Evolutionary conservation across 768 basidiomycete genomes (phyloP).

Genomic region (Lactifluus echinatus): DNA sequence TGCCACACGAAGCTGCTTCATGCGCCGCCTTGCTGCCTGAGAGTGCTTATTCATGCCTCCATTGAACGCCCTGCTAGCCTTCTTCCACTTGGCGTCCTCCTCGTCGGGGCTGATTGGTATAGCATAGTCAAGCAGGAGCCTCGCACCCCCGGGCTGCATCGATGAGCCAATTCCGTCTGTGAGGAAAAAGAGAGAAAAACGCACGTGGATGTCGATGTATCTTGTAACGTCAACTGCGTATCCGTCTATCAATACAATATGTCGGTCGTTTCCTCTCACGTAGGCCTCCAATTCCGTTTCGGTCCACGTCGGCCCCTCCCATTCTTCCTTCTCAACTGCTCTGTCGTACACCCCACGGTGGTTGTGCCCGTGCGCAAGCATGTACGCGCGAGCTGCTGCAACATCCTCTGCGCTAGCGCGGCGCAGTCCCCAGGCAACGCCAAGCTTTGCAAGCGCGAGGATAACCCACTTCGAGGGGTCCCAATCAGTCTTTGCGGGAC

Average conservation of each 20-base stretch:
- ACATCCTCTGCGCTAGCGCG: constrained; percentile 43
- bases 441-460: constrained; percentile 38
- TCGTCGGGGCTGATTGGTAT: constrained; percentile 20
- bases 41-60: constrained; percentile 71
- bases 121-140: constrained; percentile 45
- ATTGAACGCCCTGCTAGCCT: constrained; percentile 57
- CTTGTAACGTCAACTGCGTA: constrained; percentile 52
- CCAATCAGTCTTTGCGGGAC: constrained; percentile 53
- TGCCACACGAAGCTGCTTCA: constrained; percentile 44
- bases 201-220: constrained; percentile 61
- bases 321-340: constrained; percentile 22
- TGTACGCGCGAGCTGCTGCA: constrained; percentile 37
- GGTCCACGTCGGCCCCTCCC: constrained; percentile 38
- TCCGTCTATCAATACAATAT: constrained; percentile 50
- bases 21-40: constrained; percentile 40
- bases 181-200: constrained; percentile 24
- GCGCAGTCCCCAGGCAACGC: constrained; percentile 41
- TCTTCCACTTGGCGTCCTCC: constrained; percentile 25
- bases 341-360: constrained; percentile 15
- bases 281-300: constrained; percentile 32
- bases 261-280: constrained; percentile 29
- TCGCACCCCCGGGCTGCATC: constrained; percentile 53
- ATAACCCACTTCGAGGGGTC: constrained; percentile 82
- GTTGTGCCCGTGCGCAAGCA: constrained; percentile 34
- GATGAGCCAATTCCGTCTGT: neutral